Evolutionary conservation across 805 yeast genomes (phyloP), one percentile per base, ranked within the genome.

Genomic region (Candida taoyuanica): DNA sequence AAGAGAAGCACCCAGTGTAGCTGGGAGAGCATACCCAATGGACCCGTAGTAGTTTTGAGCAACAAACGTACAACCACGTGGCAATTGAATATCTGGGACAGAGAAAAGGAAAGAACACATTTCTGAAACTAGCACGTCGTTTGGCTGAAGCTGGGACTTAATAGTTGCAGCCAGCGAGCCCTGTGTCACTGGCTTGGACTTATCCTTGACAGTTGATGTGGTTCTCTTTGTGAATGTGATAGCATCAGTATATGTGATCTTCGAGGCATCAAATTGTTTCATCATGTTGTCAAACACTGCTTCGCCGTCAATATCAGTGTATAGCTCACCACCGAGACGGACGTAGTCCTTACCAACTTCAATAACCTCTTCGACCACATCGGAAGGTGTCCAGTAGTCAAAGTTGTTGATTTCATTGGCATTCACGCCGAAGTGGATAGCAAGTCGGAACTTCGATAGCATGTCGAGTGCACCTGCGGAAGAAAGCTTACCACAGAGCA

Each of bases 41-140:
- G 84, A 75, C 3, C 84, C 83, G 78, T 81, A 78, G 33, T 78
- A 63, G 15, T 73, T 75, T 55, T 78, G 85, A 4, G 81, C 69
- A 38, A 78, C 74, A 26, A 82, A 78, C 29, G 62, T 52, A 23
- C 72, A 59, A 36, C 67, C 56, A 31, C 64, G 63, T 7, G 84
- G 83, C 62, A 78, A 74, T 42, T 61, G 56, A 13, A 81, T 64
- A 47, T 76, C 79, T 33, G 75, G 68, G 20, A 76, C 67, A 34
- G 83, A 81, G 47, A 78, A 78, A 4, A 82, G 68, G 6, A 82
- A 74, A 8, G 85, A 76, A 47, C 85, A 84, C 31, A 82, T 76
- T 52, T 78, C 85, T 11, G 80, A 70, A 29, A 78, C 70, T 12
- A 78, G 63, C 17, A 76, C 63, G 57, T 78, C 85, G 14, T 78